Evolutionary conservation across 176 grass and related monocot species (phyloP), one percentile per base, ranked within the genome.

Genomic region (Bothriochloa decipiens): DNA sequence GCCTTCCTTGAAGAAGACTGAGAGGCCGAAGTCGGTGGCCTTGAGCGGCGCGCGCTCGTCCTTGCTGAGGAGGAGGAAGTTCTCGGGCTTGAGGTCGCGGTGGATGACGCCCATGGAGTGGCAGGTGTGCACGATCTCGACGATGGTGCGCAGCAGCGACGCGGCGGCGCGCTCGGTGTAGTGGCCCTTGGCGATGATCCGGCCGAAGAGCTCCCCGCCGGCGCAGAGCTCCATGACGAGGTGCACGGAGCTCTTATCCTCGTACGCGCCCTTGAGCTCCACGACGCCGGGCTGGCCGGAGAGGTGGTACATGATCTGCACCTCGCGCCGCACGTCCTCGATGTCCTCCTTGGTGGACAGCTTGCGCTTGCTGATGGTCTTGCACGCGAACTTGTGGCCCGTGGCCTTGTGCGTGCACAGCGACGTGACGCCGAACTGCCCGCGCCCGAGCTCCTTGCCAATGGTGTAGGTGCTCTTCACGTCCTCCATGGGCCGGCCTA

Each of bases 251-350:
- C 85, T 88, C 88, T 94, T 94, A 88, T 97, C 95, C 86, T 97
- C 95, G 79, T 87, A 97, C 0, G 90, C 92, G 66, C 92, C 95
- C 84, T 94, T 94, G 75, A 97, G 80, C 88, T 97, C 95, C 33
- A 97, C 95, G 62, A 97, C 88, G 33, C 93, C 93, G 0, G 95
- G 90, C 18, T 97, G 92, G 0, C 95, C 95, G 11, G 95, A 86
- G 22, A 94, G 95, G 92, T 97, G 95, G 92, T 97, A 92, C 95
- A 97, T 97, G 90, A 97, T 97, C 90, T 97, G 92, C 29, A 97
- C 95, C 88, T 97, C 95, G 10, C 95, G 86, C 1, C 95, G 80
- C 17, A 97, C 95, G 82, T 94, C 95, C 90, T 97, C 95, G 26
- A 97, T 81, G 87, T 97, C 95, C 87, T 97, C 95, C 85, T 97